Conservation (phyloP, 208 protist genomes). For the Trypanosoma caninum region DNA sequence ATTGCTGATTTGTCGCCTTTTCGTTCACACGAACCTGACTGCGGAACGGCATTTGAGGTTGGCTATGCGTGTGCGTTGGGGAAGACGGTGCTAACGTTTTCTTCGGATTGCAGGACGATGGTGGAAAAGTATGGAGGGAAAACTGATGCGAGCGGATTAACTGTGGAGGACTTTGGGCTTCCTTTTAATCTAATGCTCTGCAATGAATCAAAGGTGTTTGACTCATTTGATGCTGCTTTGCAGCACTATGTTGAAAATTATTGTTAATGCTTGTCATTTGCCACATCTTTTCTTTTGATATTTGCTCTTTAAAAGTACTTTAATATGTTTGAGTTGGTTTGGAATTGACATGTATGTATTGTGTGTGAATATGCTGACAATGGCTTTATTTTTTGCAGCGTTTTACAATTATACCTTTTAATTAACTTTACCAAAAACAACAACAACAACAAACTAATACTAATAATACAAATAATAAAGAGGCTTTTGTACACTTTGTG, state of each 20-base stretch:
- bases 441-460: no score
- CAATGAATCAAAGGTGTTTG: constrained; percentile 51
- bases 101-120: constrained; percentile 48
- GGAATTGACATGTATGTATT: no score
- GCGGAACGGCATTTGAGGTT: constrained; percentile 80
- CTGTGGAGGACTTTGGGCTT: constrained; percentile 65
- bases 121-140: constrained; percentile 58
- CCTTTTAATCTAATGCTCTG: constrained; percentile 83
- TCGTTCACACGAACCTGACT: constrained; percentile 70
- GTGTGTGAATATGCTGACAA: no score
- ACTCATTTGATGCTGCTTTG: constrained; percentile 71
- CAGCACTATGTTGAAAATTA: constrained; percentile 35
- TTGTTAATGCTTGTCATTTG: not conserved
- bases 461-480: no score
- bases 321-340: no score
- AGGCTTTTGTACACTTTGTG: no score
- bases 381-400: no score
- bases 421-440: no score
- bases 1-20: constrained; percentile 85
- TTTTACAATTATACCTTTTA: no score
- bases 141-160: constrained; percentile 37
- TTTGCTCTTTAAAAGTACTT: no score
- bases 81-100: constrained; percentile 62
- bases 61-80: constrained; percentile 71
- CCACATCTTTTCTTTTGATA: no score